A percentile compares a stretch with the other conserved stretches of the same genome.
Conservation (phyloP, 768 basidiomycete species). For the Suillus decipiens region DNA sequence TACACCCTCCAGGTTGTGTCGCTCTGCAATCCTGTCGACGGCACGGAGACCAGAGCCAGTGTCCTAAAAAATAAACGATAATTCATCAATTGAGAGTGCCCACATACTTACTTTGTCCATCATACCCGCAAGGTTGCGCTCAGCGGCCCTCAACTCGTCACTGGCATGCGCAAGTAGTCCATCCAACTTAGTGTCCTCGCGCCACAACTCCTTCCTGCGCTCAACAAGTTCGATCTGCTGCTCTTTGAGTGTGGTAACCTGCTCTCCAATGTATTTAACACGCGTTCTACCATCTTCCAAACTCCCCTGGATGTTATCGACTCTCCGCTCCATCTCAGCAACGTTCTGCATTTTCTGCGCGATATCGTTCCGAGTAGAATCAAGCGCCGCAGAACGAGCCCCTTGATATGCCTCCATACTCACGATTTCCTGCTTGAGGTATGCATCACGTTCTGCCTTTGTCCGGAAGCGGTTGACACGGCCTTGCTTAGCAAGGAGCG, state of each 20-base stretch:
- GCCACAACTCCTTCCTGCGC: constrained; percentile 89
- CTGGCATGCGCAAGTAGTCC: constrained; percentile 73
- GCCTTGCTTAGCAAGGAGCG: constrained; percentile 89
- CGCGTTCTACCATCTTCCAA: constrained; percentile 66
- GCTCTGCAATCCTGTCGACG: constrained; percentile 80
- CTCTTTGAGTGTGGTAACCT: constrained; percentile 62
- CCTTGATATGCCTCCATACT: constrained; percentile 63
- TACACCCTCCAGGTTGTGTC: constrained; percentile 76
- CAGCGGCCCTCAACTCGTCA: constrained; percentile 80
- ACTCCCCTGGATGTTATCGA: constrained; percentile 54
- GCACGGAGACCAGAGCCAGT: constrained; percentile 87
- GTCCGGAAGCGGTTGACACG: constrained; percentile 84
- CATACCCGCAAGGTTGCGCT: constrained; percentile 80
- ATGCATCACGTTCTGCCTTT: constrained; percentile 81
- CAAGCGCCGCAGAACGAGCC: constrained; percentile 57
- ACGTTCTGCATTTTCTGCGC: constrained; percentile 48
- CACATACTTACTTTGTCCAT: constrained; percentile 82
- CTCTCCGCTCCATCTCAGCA: constrained; percentile 58
- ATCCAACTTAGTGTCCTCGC: constrained; percentile 89
- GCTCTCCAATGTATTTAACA: constrained; percentile 60
- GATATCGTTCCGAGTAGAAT: constrained; percentile 53
- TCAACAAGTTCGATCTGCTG: constrained; percentile 71
- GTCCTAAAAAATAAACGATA: constrained; percentile 52
- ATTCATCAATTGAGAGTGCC: background rate
- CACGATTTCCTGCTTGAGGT: constrained; percentile 75